These are phyloP conservation scores for Suillus decipiens DNA, from an alignment of 768 basidiomycete species.

Conservation along the genomic window DNA sequence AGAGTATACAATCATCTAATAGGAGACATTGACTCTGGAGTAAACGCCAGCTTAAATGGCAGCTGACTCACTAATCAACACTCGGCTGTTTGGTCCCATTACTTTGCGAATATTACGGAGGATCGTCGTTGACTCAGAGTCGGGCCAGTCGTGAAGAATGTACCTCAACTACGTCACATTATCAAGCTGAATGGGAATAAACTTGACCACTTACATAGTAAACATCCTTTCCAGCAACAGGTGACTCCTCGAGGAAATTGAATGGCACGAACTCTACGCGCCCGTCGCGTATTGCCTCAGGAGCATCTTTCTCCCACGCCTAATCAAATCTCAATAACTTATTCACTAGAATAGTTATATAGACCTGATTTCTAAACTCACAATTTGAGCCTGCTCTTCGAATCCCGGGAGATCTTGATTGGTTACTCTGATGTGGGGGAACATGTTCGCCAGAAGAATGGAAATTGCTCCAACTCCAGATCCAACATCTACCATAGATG, in stretches of 20 bases:
- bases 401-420: constrained; percentile 34
- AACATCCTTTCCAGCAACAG: constrained; percentile 21
- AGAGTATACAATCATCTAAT: constrained; percentile 28
- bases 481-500: constrained; percentile 32
- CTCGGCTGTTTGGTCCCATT: constrained; percentile 30
- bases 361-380: constrained; percentile 10
- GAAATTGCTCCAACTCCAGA: constrained; percentile 31
- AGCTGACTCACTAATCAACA: constrained; percentile 37
- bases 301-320: constrained; percentile 20
- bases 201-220: constrained; percentile 26
- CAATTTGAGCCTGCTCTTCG: constrained; percentile 14
- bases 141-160: constrained; percentile 40
- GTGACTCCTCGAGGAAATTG: constrained; percentile 24
- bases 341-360: not conserved
- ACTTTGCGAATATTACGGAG: constrained; percentile 29
- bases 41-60: not conserved
- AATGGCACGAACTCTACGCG: constrained; percentile 21
- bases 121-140: constrained; percentile 33
- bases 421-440: constrained; percentile 29
- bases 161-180: constrained; percentile 22
- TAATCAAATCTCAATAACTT: constrained; percentile 4
- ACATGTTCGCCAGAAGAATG: constrained; percentile 24
- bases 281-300: constrained; percentile 19
- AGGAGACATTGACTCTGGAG: not conserved
- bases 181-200: not conserved